These are phyloP conservation scores for Diaporthe vaccinii DNA, from an alignment of 2,329 filamentous ascomycete genomes.

Conservation along the genomic window DNA sequence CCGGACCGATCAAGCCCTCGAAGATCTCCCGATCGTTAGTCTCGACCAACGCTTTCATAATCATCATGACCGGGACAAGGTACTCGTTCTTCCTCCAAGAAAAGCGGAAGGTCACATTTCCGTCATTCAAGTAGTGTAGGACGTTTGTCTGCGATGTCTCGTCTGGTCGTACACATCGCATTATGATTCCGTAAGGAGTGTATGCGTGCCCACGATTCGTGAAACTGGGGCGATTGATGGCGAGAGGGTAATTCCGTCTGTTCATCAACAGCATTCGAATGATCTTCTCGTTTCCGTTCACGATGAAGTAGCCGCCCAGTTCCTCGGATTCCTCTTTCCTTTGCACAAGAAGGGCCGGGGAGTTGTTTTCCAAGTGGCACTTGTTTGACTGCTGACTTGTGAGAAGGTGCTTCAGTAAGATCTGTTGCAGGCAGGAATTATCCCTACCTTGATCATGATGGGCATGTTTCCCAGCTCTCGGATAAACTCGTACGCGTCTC, in stretches of 20 bases:
- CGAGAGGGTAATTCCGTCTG: constrained; percentile 94
- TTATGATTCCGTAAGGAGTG: constrained; percentile 89
- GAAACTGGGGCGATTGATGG: constrained; percentile 92
- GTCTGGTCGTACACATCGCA: constrained; percentile 94
- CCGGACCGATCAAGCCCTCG: constrained; percentile 87
- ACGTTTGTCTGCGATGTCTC: constrained; percentile 98
- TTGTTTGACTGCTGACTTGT: constrained; percentile 76
- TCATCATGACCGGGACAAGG: constrained; percentile 96
- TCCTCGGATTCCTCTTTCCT: constrained; percentile 97
- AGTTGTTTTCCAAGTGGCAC: constrained; percentile 90
- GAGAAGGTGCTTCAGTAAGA: constrained; percentile 43
- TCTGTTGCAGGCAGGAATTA: constrained; percentile 26
- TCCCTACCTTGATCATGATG: constrained; percentile 87
- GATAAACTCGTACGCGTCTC: constrained; percentile 84
- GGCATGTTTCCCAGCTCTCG: constrained; percentile 91
- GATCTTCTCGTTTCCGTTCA: constrained; percentile 98
- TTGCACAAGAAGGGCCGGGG: constrained; percentile 84
- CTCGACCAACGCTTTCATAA: constrained; percentile 93
- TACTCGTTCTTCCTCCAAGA: constrained; percentile 99
- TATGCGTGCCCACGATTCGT: constrained; percentile 88
- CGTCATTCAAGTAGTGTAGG: constrained; percentile 94
- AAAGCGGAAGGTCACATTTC: constrained; percentile 96
- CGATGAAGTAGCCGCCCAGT: constrained; percentile 94
- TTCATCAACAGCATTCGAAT: constrained; percentile 93
- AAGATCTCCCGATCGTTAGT: constrained; percentile 98